Percentiles rank a stretch among this genome's conserved stretches.
These are phyloP conservation scores for Trichosanthes cucumerina DNA, from an alignment of 306 rosid species.

Conservation along the genomic window DNA sequence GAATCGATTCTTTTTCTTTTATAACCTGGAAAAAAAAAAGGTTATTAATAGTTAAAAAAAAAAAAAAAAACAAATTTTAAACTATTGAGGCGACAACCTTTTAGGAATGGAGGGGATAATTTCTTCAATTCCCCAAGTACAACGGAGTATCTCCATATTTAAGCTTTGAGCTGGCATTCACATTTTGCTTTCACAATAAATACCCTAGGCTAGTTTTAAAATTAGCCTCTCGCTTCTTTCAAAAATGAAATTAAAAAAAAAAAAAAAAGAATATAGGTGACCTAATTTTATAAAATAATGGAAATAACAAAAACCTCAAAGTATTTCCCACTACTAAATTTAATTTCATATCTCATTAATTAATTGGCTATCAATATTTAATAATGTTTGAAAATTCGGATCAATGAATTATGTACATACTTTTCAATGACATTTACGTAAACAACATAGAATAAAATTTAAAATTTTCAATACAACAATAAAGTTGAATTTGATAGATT, in stretches of 20 bases:
- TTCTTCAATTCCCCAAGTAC: not conserved
- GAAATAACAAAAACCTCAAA: not conserved
- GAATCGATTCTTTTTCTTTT: not conserved
- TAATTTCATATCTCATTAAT: not conserved
- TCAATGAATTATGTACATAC: not conserved
- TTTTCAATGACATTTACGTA: too few relatives aligned
- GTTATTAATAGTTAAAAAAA: too few relatives aligned
- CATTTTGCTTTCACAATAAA: not conserved
- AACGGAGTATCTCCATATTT: not conserved
- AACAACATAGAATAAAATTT: too few relatives aligned
- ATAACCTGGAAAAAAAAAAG: not conserved
- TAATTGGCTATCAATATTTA: too few relatives aligned
- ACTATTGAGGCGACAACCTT: not conserved
- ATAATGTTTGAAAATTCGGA: too few relatives aligned
- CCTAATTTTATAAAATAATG: too few relatives aligned
- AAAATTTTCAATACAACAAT: too few relatives aligned
- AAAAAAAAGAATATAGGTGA: not conserved
- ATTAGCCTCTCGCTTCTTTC: not conserved
- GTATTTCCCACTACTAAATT: too few relatives aligned
- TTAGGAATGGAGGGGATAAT: not conserved
- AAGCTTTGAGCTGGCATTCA: not conserved
- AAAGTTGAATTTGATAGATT: too few relatives aligned
- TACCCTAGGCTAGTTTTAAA: not conserved
- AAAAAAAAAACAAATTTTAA: too few relatives aligned
- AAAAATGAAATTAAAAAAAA: not conserved